Conservation (phyloP, 1,139 yeast species). For the Hansenula sp. region DNA sequence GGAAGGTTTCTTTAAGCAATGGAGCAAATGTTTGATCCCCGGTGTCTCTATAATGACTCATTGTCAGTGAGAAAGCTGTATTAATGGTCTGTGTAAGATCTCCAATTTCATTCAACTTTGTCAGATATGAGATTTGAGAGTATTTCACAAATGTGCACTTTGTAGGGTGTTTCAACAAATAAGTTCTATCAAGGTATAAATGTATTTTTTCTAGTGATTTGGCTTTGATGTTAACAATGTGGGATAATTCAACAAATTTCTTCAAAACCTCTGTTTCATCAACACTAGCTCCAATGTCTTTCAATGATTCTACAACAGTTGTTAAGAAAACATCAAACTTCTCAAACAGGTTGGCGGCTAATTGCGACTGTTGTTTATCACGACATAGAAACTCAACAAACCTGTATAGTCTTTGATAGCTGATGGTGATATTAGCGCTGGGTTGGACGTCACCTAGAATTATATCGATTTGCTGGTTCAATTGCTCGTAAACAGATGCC, state of each 20-base stretch:
- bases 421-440: constrained; percentile 1
- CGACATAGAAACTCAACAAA: constrained; percentile 34
- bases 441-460: background rate
- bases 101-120: background rate
- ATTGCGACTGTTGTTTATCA: constrained; percentile 24
- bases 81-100: background rate
- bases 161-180: constrained; percentile 25
- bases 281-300: background rate
- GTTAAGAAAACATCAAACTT: constrained; percentile 7
- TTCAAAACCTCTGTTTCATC: constrained; percentile 2
- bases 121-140: background rate
- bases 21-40: background rate
- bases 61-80: background rate
- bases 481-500: constrained; percentile 1
- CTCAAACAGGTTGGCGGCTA: constrained; percentile 20
- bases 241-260: constrained; percentile 9
- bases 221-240: constrained; percentile 9
- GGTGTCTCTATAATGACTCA: background rate
- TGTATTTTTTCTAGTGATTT: constrained; percentile 19
- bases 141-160: constrained; percentile 22
- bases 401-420: constrained; percentile 28
- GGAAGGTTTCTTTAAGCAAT: background rate
- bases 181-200: constrained; percentile 33
- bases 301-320: background rate
- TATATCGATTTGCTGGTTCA: constrained; percentile 5